phyloP scores from a whole-genome alignment of 1,139 yeast species.

The Saccharomyces hybrid region DNA sequence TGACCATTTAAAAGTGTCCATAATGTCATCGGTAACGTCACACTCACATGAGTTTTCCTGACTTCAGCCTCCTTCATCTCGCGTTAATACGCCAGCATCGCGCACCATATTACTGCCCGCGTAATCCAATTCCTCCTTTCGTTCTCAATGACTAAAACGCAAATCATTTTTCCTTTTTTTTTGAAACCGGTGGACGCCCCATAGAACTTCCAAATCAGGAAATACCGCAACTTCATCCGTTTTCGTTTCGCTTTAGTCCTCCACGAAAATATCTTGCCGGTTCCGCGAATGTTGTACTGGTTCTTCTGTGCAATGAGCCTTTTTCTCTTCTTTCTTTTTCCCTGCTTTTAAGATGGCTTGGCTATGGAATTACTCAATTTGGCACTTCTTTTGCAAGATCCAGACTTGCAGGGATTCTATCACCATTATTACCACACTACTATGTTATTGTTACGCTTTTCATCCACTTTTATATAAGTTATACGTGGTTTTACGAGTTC shows the following conservation, averaged over 20 bases:
- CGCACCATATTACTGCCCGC: background rate
- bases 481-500: conserved; percentile 3
- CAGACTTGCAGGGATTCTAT: background rate
- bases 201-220: background rate
- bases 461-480: conserved; percentile 1
- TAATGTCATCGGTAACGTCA: background rate
- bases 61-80: background rate
- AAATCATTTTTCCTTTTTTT: background rate
- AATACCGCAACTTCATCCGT: background rate
- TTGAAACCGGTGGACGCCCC: background rate
- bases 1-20: background rate
- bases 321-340: background rate
- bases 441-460: conserved; percentile 3
- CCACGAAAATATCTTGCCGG: background rate
- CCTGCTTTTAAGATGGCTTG: background rate
- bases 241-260: background rate
- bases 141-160: background rate
- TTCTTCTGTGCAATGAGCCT: background rate
- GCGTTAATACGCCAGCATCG: background rate
- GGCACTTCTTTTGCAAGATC: background rate
- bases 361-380: background rate
- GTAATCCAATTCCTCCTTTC: background rate
- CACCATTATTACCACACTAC: background rate
- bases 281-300: background rate
- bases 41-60: background rate